Percentiles rank a stretch among this genome's conserved stretches.
Evolutionary conservation across 345 rosid genomes (phyloP).

Genomic region (Diplotaxis tenuifolia): DNA sequence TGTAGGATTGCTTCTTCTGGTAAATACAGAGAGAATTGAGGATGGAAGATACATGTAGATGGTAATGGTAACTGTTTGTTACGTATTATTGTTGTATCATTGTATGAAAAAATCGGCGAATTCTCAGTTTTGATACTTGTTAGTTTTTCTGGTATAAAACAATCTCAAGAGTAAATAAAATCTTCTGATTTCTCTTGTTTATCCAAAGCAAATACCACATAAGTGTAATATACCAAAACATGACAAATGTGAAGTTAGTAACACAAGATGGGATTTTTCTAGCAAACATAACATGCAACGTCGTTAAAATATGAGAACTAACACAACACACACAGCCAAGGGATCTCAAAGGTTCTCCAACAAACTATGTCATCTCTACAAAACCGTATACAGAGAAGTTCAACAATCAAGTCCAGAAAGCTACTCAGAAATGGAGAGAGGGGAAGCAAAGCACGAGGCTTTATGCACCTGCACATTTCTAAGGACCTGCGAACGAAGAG

Average conservation of each 20-base stretch:
- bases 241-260: too few species aligned
- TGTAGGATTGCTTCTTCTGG: conserved; percentile 28
- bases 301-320: too few species aligned
- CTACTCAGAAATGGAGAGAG: neutral
- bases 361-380: too few species aligned
- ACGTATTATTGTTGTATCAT: neutral
- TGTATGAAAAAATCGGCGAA: neutral
- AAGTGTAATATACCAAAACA: too few species aligned
- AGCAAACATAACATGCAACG: too few species aligned
- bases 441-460: neutral
- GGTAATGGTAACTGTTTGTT: conserved; percentile 3
- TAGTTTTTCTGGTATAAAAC: neutral
- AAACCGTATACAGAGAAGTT: neutral
- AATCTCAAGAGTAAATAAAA: conserved; percentile 7
- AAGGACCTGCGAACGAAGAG: neutral
- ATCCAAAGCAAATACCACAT: too few species aligned
- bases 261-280: too few species aligned
- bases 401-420: neutral
- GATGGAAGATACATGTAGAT: conserved; percentile 5
- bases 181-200: neutral
- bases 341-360: too few species aligned
- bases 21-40: conserved; percentile 25
- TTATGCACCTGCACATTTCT: neutral
- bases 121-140: conserved; percentile 25
- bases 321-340: too few species aligned